A percentile compares a stretch with the other conserved stretches of the same genome.
Evolutionary conservation across 2,329 filamentous ascomycete species (phyloP).

Genomic region (Fusarium luffae): DNA sequence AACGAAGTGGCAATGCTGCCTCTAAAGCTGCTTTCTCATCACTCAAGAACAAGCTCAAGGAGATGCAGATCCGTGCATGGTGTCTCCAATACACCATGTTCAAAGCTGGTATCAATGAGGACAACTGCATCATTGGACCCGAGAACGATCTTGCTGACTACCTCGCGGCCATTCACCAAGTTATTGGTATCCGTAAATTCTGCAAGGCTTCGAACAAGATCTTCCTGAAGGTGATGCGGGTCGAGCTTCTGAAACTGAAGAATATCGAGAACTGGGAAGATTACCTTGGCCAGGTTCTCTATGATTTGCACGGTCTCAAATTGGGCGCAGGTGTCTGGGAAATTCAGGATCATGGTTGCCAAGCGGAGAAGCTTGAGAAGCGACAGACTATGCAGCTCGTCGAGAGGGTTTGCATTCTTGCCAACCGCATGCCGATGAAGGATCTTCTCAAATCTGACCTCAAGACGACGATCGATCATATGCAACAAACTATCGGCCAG

Average conservation of each 20-base stretch:
- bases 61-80: conserved; percentile 90
- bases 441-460: conserved; percentile 92
- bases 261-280: conserved; percentile 85
- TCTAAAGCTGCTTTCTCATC: conserved; percentile 65
- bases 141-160: conserved; percentile 82
- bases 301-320: conserved; percentile 84
- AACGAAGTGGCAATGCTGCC: conserved; percentile 67
- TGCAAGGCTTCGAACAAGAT: conserved; percentile 88
- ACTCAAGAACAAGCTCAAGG: conserved; percentile 75
- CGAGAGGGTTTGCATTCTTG: conserved; percentile 84
- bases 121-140: conserved; percentile 70
- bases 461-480: conserved; percentile 89
- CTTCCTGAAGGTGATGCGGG: conserved; percentile 88
- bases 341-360: conserved; percentile 82
- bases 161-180: conserved; percentile 83
- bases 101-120: conserved; percentile 79
- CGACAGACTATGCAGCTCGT: conserved; percentile 83
- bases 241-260: conserved; percentile 81
- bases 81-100: conserved; percentile 85
- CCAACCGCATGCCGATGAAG: conserved; percentile 86
- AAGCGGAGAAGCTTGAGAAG: conserved; percentile 80
- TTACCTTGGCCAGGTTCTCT: conserved; percentile 86
- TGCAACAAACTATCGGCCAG: conserved; percentile 86
- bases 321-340: conserved; percentile 75
- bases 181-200: conserved; percentile 83